Base-by-base conservation (phyloP, 1,139 yeast species). In the Diutina catenulata region DNA sequence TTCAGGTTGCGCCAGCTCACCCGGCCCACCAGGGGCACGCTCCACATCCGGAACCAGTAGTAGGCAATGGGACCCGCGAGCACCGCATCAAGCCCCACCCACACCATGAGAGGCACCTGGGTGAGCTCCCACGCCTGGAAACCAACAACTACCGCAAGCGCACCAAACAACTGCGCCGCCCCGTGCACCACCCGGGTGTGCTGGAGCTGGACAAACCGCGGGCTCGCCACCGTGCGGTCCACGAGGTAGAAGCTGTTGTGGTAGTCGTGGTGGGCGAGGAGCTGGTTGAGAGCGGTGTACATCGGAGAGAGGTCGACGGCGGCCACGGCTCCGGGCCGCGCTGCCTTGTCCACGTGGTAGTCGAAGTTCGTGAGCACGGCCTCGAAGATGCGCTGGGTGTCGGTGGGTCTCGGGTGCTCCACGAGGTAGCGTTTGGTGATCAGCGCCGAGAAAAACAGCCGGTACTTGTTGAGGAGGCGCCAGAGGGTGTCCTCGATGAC, bases 1-100 rank as follows among this genome's bases (percentile, higher is more conserved):
- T 50, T 55, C 40, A 64, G 58, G 3, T 52, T 52, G 28, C 71
- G 43, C 67, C 69, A 65, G 24, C 57, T 47, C 4, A 64, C 47
- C 27, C 69, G 44, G 1, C n/a, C 27, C 9, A 23, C 11, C 5
- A 9, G 14, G 10, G 15, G 16, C 4, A 9, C 49, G 47, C 21
- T 11, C 40, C 9, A 38, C 26, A 4, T 42, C 18, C 38, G 45
- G 42, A 37, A 42, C 23, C 7, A 47, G 11, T 14, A 18, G 4
- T 11, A 11, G 14, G 9, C 10, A 36, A 32, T 4, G 38, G 24
- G 5, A 43, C 33, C 6, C 49, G 49, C 11, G 45, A 38, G 25
- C 39, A 33, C 1, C 50, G 54, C 23, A 51, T 38, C 7, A 37
- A 29, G 5, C 32, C 16, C 18, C 16, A 26, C 20, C 25, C 13